A percentile compares a stretch with the other conserved stretches of the same genome.
These are phyloP conservation scores for Leptomonas seymouri DNA, from an alignment of 208 protist genomes.

Conservation along the genomic window DNA sequence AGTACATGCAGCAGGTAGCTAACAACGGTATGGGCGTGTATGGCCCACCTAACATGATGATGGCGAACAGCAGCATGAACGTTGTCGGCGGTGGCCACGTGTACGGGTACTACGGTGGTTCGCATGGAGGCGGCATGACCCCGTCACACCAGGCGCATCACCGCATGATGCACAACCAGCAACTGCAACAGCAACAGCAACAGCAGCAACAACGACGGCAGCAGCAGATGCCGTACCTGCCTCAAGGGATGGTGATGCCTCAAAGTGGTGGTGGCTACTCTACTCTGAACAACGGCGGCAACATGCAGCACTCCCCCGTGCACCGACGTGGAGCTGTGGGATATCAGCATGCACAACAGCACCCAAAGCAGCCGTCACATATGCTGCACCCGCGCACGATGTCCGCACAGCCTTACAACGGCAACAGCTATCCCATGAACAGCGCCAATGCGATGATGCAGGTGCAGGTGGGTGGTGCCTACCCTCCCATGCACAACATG, in stretches of 20 bases:
- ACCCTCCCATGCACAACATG: not conserved
- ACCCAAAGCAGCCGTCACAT: slow-evolving; percentile 3
- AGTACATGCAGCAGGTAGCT: not conserved
- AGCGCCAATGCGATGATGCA: slow-evolving; percentile 9
- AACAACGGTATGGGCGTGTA: not conserved
- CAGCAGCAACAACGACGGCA: slow-evolving; percentile 3
- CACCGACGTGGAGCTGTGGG: not conserved
- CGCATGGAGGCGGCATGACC: not conserved
- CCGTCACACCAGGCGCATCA: slow-evolving; percentile 1
- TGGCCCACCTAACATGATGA: not conserved
- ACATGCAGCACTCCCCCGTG: not conserved
- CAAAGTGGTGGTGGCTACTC: not conserved
- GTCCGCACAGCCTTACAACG: slow-evolving; percentile 11
- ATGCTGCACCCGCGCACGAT: slow-evolving; percentile 11
- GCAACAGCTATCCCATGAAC: slow-evolving; percentile 1
- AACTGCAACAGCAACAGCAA: not conserved
- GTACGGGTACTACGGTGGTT: slow-evolving; percentile 6
- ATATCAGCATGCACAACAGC: not conserved
- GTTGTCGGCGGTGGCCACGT: not conserved
- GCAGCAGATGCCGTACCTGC: not conserved
- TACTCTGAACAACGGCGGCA: not conserved
- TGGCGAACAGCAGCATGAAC: not conserved
- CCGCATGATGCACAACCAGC: not conserved
- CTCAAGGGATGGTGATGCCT: slow-evolving; percentile 7
- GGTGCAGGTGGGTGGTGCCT: not conserved